Base-by-base conservation (phyloP, 2,329 filamentous ascomycete species). In the Cladosporium velox region DNA sequence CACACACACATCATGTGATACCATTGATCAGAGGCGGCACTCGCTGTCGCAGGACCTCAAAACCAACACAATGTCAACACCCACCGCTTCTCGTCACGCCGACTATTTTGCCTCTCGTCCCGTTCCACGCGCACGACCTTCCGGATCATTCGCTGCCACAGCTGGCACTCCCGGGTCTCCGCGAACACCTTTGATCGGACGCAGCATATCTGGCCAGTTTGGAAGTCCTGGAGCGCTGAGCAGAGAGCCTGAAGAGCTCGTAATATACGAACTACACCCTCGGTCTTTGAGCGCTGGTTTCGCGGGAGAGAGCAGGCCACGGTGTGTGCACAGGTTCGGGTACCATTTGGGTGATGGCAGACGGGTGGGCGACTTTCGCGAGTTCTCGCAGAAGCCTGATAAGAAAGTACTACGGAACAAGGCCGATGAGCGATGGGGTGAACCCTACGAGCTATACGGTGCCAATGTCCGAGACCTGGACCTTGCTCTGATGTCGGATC, bases 201-300 rank as follows among this genome's bases (percentile, higher is more conserved):
- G 73, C 77, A 91, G 71, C 83, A 88, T 73, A 81, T 89, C 73
- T 70, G 83, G 84, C 24, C 81, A 84, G 61, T 86, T 84, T 70
- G 85, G 85, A 34, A 88, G 87, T 5, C 85, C 87, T 2, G 81
- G 84, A 55, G 81, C 81, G 35, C 86, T 87, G 24, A 64, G 26
- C 11, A 74, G 76, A 59, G 84, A 87, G 66, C 93, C 97, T 72
- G 95, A 99, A 74, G 95, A 97, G 71, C 83, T 90, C 7, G 79
- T 97, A 5, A 85, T 99, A 51, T 83, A 97, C 61, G 93, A 98
- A 76, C 77, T 98, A 41, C 93, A 93, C 1, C 86, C 91, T 11
- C 87, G 94, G 26, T 90, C 88, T 77, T 78, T 98, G 30, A 88
- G 90, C 54, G 89, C 90, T 11, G 95, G 95, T 0, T 95, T 97